A percentile compares a stretch with the other conserved stretches of the same genome.
phyloP scores from a whole-genome alignment of 2,329 filamentous ascomycete genomes.

The Claviceps sp. region DNA sequence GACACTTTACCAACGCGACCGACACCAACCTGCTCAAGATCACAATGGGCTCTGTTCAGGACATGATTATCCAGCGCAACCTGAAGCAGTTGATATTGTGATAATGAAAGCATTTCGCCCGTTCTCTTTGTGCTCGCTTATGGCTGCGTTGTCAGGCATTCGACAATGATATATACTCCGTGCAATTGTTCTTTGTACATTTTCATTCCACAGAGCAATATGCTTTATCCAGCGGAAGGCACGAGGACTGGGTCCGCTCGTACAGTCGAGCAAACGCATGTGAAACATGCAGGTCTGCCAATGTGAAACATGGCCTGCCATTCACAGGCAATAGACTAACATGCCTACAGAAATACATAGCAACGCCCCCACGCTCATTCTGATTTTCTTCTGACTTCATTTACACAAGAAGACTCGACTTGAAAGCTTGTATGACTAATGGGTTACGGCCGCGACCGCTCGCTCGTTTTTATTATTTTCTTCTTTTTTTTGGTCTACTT shows the following conservation, averaged over 20 bases:
- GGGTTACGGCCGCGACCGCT: conserved; percentile 2
- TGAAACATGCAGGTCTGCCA: background rate
- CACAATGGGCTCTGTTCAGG: conserved; percentile 74
- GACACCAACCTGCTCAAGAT: conserved; percentile 69
- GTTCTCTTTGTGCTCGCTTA: background rate
- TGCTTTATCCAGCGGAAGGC: no score
- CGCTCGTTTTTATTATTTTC: background rate
- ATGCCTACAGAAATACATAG: background rate
- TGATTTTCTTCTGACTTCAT: background rate
- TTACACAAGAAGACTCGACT: background rate
- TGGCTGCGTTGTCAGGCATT: background rate
- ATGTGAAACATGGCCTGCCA: background rate
- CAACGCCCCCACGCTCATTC: background rate
- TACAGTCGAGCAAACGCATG: background rate
- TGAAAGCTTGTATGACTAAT: conserved; percentile 4
- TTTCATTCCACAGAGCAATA: no score
- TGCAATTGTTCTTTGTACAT: no score
- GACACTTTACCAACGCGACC: conserved; percentile 49
- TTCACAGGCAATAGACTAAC: background rate
- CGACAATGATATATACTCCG: no score
- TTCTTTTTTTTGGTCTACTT: no score
- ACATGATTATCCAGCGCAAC: conserved; percentile 79
- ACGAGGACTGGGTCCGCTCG: background rate
- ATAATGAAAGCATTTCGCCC: conserved; percentile 3
- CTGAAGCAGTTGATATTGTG: conserved; percentile 57